Percentiles rank a stretch among this genome's conserved stretches.
Conservation (phyloP, 345 rosid genomes). For the Jatropha curcas region DNA sequence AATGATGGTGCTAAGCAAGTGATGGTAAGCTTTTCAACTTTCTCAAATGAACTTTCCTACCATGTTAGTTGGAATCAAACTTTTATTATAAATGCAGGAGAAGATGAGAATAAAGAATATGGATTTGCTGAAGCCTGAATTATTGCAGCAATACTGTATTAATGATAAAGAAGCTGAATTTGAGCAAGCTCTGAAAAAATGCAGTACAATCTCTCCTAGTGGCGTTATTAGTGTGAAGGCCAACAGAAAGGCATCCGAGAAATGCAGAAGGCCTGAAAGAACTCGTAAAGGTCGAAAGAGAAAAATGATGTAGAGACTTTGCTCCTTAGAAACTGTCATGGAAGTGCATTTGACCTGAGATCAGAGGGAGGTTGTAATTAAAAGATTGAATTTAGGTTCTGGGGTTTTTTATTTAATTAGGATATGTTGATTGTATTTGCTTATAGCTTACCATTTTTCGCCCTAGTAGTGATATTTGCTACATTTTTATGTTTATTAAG, state of each 20-base stretch:
- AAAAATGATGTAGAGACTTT: too few species aligned
- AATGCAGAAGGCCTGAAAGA: too few species aligned
- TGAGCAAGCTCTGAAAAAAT: background rate
- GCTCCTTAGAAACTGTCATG: too few species aligned
- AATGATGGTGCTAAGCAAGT: background rate
- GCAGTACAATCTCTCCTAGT: background rate
- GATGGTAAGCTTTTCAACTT: background rate
- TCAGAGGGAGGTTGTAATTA: too few species aligned
- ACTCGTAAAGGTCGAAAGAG: too few species aligned
- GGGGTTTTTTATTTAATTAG: too few species aligned
- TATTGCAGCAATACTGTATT: background rate
- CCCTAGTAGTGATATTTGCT: too few species aligned
- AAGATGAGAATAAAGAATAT: background rate
- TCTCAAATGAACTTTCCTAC: background rate
- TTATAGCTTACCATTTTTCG: too few species aligned
- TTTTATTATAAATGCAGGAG: background rate
- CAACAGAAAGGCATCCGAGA: background rate
- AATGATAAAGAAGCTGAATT: background rate
- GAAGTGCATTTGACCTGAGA: too few species aligned
- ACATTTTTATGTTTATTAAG: too few species aligned
- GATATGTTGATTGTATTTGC: too few species aligned
- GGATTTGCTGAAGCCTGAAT: background rate
- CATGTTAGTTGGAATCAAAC: background rate
- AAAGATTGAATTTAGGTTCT: too few species aligned
- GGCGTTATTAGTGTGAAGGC: background rate